Percentiles rank a stretch among this genome's conserved stretches.
Evolutionary conservation across 495 filamentous ascomycete species (phyloP).

Genomic region (Polyplosphaeria fusca): DNA sequence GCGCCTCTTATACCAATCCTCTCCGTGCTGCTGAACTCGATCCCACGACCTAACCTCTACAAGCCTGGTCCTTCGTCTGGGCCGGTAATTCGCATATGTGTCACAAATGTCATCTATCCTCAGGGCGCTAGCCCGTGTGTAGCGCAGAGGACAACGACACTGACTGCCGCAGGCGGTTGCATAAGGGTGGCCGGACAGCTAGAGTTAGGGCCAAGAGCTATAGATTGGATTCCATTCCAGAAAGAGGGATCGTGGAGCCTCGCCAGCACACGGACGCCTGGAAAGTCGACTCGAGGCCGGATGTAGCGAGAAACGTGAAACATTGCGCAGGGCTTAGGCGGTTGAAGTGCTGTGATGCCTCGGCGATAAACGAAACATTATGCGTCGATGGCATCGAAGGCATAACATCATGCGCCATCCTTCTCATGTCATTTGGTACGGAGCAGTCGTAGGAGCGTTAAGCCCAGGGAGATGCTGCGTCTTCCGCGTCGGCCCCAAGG

Average conservation of each 20-base stretch:
- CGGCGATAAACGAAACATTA: slow-evolving; percentile 30
- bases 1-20: slow-evolving; percentile 19
- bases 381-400: background rate
- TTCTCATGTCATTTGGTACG: background rate
- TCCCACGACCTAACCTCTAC: background rate
- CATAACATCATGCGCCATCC: background rate
- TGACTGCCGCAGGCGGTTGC: slow-evolving; percentile 14
- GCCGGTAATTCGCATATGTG: slow-evolving; percentile 2
- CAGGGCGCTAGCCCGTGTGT: slow-evolving; percentile 1
- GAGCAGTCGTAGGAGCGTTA: no score
- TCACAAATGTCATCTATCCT: slow-evolving; percentile 18
- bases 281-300: slow-evolving; percentile 1
- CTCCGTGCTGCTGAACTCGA: background rate
- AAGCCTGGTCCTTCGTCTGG: background rate
- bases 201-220: background rate
- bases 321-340: slow-evolving; percentile 2
- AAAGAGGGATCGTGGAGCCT: background rate
- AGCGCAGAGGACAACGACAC: background rate
- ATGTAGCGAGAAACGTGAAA: slow-evolving; percentile 11
- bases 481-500: no score
- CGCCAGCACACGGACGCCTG: background rate
- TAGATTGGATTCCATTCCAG: background rate
- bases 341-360: background rate
- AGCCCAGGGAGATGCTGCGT: no score
- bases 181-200: background rate